phyloP scores from a whole-genome alignment of 2,329 filamentous ascomycete genomes.

The Xylaria multiplex region DNA sequence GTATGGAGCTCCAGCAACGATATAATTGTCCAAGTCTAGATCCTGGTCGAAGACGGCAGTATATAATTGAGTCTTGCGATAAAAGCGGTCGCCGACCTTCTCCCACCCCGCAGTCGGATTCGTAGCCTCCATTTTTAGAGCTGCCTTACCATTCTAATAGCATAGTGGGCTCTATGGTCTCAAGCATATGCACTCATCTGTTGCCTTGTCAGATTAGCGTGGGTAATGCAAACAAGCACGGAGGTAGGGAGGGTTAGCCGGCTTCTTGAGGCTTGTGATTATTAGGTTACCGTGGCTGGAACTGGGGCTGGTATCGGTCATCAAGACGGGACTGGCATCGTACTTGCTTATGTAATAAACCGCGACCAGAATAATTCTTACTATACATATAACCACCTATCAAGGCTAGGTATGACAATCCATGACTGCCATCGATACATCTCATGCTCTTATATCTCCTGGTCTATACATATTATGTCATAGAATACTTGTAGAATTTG shows the following conservation, averaged over 20 bases:
- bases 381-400: too few relatives aligned
- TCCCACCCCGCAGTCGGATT: conserved; percentile 91
- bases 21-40: conserved; percentile 93
- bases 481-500: too few relatives aligned
- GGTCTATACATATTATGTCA: too few relatives aligned
- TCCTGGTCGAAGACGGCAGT: conserved; percentile 92
- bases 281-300: conserved; percentile 19
- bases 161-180: conserved; percentile 17
- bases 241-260: not conserved
- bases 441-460: too few relatives aligned
- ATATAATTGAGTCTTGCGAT: conserved; percentile 94
- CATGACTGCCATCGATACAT: too few relatives aligned
- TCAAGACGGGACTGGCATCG: too few relatives aligned
- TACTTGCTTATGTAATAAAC: conserved; percentile 23
- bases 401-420: too few relatives aligned
- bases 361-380: too few relatives aligned
- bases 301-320: conserved; percentile 11
- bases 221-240: conserved; percentile 8
- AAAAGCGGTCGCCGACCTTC: conserved; percentile 90
- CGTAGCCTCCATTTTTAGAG: conserved; percentile 63
- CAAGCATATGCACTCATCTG: conserved; percentile 20
- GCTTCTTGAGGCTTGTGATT: conserved; percentile 6
- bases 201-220: conserved; percentile 24
- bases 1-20: conserved; percentile 90
- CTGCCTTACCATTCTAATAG: conserved; percentile 45